Percentiles rank a stretch among this genome's conserved stretches.
Conservation (phyloP, 306 rosid species). For the Prunus mume region DNA sequence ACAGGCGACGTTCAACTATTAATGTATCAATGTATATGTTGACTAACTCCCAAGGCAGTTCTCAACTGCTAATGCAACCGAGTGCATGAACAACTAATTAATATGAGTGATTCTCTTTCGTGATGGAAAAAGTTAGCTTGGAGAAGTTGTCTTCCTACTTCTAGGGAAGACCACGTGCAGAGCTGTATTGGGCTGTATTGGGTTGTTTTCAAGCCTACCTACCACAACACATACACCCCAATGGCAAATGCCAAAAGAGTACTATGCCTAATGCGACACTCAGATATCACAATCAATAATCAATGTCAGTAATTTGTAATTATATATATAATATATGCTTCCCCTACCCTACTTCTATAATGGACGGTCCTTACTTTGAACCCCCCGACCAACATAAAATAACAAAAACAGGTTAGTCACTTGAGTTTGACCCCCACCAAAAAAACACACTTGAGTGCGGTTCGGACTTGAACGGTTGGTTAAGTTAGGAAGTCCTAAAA, state of each 20-base stretch:
- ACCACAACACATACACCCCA: background rate
- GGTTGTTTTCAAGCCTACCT: background rate
- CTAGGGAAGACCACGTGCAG: slow-evolving; percentile 15
- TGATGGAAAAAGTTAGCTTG: background rate
- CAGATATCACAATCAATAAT: background rate
- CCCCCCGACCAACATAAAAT: background rate
- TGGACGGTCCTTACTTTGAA: background rate
- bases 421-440: no score
- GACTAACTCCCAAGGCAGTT: no score
- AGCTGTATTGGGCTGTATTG: background rate
- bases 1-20: no score
- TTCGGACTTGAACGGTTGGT: background rate
- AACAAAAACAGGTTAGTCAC: background rate
- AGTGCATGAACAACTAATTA: no score
- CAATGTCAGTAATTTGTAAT: background rate
- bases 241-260: background rate
- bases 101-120: no score
- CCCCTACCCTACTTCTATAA: background rate
- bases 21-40: no score
- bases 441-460: background rate
- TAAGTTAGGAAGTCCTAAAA: background rate
- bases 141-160: background rate
- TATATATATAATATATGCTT: background rate
- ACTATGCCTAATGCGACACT: background rate
- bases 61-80: no score